Evolutionary conservation across 371 early-diverging fungal genomes (phyloP).

Genomic region (Mortierella sp.): DNA sequence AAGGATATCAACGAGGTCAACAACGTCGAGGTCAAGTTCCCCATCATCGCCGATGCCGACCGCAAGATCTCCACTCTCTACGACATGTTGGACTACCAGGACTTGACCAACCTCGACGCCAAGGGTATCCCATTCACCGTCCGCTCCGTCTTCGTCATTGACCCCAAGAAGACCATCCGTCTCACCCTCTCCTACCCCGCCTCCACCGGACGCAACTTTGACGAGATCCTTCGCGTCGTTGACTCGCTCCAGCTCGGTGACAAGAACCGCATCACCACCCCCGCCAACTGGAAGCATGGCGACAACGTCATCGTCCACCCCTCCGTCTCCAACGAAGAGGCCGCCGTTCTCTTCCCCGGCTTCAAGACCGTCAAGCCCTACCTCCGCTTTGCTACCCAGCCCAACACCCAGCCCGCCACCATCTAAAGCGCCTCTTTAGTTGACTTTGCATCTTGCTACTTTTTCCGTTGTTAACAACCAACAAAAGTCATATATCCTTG

Average conservation of each 20-base stretch:
- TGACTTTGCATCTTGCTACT: neutral
- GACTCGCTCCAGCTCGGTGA: constrained; percentile 95
- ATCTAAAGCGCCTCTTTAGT: neutral
- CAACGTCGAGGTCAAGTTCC: constrained; percentile 84
- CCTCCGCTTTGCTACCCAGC: constrained; percentile 79
- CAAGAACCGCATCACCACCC: constrained; percentile 90
- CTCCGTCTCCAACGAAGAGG: constrained; percentile 86
- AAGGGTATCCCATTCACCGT: constrained; percentile 95
- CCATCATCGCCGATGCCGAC: constrained; percentile 93
- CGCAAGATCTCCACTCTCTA: constrained; percentile 89
- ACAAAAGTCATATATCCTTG: constrained; percentile 11
- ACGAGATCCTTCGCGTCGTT: constrained; percentile 92
- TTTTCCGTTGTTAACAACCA: neutral
- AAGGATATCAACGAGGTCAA: constrained; percentile 91
- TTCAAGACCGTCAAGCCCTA: constrained; percentile 89
- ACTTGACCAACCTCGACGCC: constrained; percentile 88
- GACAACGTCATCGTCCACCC: constrained; percentile 94
- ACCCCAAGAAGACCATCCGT: constrained; percentile 92
- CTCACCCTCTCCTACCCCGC: constrained; percentile 93
- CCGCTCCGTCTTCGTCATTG: constrained; percentile 95
- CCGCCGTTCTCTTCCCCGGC: constrained; percentile 85
- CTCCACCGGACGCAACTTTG: constrained; percentile 94
- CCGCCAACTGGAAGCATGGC: constrained; percentile 93
- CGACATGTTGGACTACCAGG: constrained; percentile 96
- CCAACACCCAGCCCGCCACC: constrained; percentile 31